These are phyloP conservation scores for Penicillium herquei DNA, from an alignment of 495 filamentous ascomycete genomes.

Conservation along the genomic window DNA sequence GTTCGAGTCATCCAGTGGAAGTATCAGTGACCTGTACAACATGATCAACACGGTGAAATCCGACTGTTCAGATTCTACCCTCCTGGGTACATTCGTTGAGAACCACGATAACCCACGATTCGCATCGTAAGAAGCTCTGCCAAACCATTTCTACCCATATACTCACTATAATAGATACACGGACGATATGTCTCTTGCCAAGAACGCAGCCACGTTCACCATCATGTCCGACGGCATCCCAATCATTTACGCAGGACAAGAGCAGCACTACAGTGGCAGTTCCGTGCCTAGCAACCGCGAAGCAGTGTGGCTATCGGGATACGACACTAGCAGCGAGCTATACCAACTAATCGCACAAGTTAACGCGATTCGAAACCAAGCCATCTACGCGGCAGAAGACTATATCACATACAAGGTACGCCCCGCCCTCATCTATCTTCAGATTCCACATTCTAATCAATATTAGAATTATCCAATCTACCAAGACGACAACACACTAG, in stretches of 20 bases:
- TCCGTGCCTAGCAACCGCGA: conserved; percentile 70
- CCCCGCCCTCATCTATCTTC: neutral
- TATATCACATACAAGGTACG: conserved; percentile 51
- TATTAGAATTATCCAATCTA: conserved; percentile 52
- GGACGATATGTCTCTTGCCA: conserved; percentile 51
- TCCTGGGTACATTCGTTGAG: conserved; percentile 73
- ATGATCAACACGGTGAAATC: conserved; percentile 56
- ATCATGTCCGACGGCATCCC: conserved; percentile 70
- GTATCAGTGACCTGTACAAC: conserved; percentile 57
- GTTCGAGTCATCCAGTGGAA: conserved; percentile 60
- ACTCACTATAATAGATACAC: conserved; percentile 39
- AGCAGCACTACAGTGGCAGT: conserved; percentile 68
- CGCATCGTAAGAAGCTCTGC: conserved; percentile 41
- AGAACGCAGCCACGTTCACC: conserved; percentile 69
- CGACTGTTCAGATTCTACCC: conserved; percentile 56
- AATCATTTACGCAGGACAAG: conserved; percentile 69
- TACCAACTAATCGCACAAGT: conserved; percentile 60
- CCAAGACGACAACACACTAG: conserved; percentile 55
- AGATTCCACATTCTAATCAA: neutral
- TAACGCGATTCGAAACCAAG: conserved; percentile 60
- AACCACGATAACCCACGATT: conserved; percentile 78
- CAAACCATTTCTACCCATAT: neutral
- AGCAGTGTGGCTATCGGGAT: conserved; percentile 69
- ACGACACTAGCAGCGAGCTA: conserved; percentile 57
- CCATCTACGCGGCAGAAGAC: conserved; percentile 40